phyloP scores from a whole-genome alignment of 352 stramenopile species.

The Sclerospora graminicola region DNA sequence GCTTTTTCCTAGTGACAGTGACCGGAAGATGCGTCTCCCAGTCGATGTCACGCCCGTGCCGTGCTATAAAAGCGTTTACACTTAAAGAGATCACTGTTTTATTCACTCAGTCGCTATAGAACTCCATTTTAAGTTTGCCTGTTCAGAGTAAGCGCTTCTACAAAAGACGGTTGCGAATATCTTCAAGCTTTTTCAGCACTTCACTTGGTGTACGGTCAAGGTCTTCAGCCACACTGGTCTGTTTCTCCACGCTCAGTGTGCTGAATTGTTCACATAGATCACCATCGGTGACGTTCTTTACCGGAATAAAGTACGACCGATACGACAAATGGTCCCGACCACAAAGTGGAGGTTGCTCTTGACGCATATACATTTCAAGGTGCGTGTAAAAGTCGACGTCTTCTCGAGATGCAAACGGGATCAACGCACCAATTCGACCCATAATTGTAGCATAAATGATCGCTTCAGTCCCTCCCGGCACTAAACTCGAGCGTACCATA shows the following conservation, averaged over 20 bases:
- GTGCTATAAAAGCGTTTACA: conserved; percentile 4
- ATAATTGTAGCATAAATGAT: conserved; percentile 97
- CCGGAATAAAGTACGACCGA: conserved; percentile 95
- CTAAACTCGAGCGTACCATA: conserved; percentile 92
- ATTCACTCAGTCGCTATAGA: too few relatives aligned
- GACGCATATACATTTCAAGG: conserved; percentile 94
- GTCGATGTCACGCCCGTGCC: conserved; percentile 3
- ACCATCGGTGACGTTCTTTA: conserved; percentile 98
- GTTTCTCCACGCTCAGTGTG: conserved; percentile 87
- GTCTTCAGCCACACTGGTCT: conserved; percentile 93
- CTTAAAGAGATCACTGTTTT: too few relatives aligned
- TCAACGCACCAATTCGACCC: conserved; percentile 92
- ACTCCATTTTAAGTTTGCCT: too few relatives aligned
- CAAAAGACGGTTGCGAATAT: conserved; percentile 94
- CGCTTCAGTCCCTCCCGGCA: conserved; percentile 92
- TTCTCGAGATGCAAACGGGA: conserved; percentile 94
- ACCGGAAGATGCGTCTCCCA: conserved; percentile 40
- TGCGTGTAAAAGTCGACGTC: conserved; percentile 98
- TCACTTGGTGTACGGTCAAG: conserved; percentile 94
- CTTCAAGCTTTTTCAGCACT: conserved; percentile 98
- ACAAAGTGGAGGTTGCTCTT: conserved; percentile 86
- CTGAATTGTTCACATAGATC: conserved; percentile 97
- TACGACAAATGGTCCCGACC: conserved; percentile 96
- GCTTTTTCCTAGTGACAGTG: conserved; percentile 39
- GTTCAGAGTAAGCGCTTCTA: conserved; percentile 35